Evolutionary conservation across 768 basidiomycete species (phyloP), one percentile per base, ranked within the genome.

Genomic region (Podaxis sp.): DNA sequence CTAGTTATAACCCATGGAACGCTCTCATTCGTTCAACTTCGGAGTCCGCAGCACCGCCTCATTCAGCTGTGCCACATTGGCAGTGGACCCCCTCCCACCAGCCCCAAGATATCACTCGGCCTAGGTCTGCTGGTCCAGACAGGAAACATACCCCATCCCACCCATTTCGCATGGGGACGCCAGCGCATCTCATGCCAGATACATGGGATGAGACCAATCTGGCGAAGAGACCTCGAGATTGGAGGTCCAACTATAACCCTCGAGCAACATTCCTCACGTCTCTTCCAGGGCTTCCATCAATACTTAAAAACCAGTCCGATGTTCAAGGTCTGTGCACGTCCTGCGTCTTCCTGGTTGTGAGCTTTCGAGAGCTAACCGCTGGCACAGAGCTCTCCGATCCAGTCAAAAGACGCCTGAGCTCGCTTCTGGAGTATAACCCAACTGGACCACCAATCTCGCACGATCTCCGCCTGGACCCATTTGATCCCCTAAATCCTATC

Each of bases 391-490:
- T 66, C 64, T 63, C 66, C 36, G 79, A 80, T 62, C 63, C 71
- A 0, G 60, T 68, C 1, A 74, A 72, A 40, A 74, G 78, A 8
- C 65, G 57, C 0, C 66, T 76, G 0, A 72, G 75, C 52, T 68
- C 72, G 0, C 71, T 76, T 2, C 65, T 80, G 0, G 64, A 67
- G 2, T 77, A 71, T 61, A 65, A 69, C 9, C 65, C 71, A 12
- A 48, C 66, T 1, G 66, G 73, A 12, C 76, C 82, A 0, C 74
- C 81, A 2, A 70, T 85, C 26, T 71, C 73, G 61, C 79, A 79
- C 68, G 87, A 89, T 70, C 70, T 89, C 22, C 84, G 86, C 13
- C 68, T 68, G 0, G 70, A 77, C 22, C 78, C 80, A 1, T 63
- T 73, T 53, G 30, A 67, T 15, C 65, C 70, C 4, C 28, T 68